Base-by-base conservation (phyloP, 1,284 basidiomycete species). In the Volvariella surrecta region DNA sequence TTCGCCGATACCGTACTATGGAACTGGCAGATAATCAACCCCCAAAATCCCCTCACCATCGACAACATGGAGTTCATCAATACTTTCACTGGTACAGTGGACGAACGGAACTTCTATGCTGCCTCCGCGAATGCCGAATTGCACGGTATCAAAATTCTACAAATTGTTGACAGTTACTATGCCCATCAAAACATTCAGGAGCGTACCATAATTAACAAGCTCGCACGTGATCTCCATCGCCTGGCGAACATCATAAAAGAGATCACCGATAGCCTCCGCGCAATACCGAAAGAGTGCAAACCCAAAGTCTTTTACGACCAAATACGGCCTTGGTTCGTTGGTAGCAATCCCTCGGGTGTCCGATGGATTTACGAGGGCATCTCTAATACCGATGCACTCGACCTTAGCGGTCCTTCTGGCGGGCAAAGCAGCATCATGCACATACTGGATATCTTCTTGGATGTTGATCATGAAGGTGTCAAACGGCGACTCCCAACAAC, bases 1-100 rank as follows among this genome's bases (percentile, higher is more conserved):
- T 99, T 95, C 57, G 89, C 95, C 28, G 94, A 96, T 59, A 92
- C 89, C 2, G 94, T 99, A 7, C 74, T 98, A 1, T 99, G 92
- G 89, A 97, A 98, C 58, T 94, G 84, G 76, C 73, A 82, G 40
- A 68, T 79, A 42, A 59, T 75, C 43, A 63, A 79, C 54, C 70
- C 82, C 32, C 65, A 61, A 18, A 60, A 63, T 37, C 78, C 75
- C 40, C 58, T 75, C 46, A 76, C 74, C 48, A 62, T 71, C 47
- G 73, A 75, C 50, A 81, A 86, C 64, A 73, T 83, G 67, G 68
- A 68, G 42, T 82, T 86, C 55, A 62, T 73, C 46, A 77, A 85
- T 53, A 61, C 78, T 2, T 97, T 98, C 64, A 93, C 91, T n/a
- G 79, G 78, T 22, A 88, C 88, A 2, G 74, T 80, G 35, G 87